Evolutionary conservation across 2,329 filamentous ascomycete genomes (phyloP).

Genomic region (Dactylellina cionopaga): DNA sequence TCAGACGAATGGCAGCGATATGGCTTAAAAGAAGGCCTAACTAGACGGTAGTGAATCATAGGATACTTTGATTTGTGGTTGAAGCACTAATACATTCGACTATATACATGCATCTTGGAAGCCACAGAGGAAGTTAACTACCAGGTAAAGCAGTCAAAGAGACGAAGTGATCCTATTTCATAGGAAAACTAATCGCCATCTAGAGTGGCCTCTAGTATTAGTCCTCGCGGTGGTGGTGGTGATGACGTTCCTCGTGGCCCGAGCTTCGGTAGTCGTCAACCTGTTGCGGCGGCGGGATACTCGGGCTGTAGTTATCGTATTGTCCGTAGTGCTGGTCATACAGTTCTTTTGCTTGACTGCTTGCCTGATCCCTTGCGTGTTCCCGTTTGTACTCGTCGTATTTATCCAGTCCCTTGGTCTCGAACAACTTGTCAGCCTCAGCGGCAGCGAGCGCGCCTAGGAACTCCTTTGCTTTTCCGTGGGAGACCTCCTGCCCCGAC

Average conservation of each 20-base stretch:
- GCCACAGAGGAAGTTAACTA: no score
- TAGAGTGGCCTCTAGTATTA: not conserved
- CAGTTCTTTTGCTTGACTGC: conserved; percentile 62
- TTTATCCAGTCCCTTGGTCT: conserved; percentile 66
- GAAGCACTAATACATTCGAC: no score
- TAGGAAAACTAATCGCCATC: not conserved
- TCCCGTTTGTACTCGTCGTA: conserved; percentile 65
- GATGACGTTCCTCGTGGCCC: conserved; percentile 15
- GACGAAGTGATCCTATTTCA: not conserved
- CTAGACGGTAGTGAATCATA: no score
- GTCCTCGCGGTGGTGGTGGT: conserved; percentile 29
- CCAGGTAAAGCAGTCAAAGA: not conserved
- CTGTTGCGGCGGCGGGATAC: not conserved
- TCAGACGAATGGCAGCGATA: no score
- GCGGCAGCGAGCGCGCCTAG: conserved; percentile 32
- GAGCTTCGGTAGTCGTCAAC: conserved; percentile 1
- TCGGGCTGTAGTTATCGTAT: conserved; percentile 59
- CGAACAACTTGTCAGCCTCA: conserved; percentile 48
- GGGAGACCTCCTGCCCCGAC: conserved; percentile 44
- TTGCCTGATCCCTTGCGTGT: conserved; percentile 61
- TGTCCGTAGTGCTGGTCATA: conserved; percentile 65
- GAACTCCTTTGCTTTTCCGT: conserved; percentile 47
- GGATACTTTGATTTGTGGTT: no score
- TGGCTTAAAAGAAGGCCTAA: no score
- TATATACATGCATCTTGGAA: no score